Evolutionary conservation across 2,329 filamentous ascomycete species (phyloP), one percentile per base, ranked within the genome.

Genomic region (Colletotrichum camelliae): DNA sequence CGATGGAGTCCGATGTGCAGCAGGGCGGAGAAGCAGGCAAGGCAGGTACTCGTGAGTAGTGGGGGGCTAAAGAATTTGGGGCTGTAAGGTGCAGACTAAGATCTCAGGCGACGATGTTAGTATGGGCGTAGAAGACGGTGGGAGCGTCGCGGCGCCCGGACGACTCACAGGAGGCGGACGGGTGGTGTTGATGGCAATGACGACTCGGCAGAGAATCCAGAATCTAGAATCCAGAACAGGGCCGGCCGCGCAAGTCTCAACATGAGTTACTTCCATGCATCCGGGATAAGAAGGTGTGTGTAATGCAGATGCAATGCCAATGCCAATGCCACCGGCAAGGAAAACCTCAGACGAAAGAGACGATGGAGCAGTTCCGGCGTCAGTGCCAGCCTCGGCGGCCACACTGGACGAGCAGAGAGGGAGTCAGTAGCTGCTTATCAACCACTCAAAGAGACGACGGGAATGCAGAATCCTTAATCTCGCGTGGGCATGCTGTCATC

Each of bases 31-130:
- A 43, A 43, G 62, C 58, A 43, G 39, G 39, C 8, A 43, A 43
- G 39, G 39, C 7, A 29, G 29, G 39, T 43, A 18, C 39, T 43
- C 18, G 39, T 43, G 39, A 43, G 39, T 43, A 24, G 21, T 48
- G 27, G 71, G 70, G 58, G 43, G 43, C 55, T 24, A 43, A 33
- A 16, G 18, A 43, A n/a, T 24, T 55, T 43, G 27, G 58, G 55
- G 37, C 35, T 43, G 33, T 18, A 31, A 55, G 37, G 43, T 67
- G 27, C 48, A 55, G 43, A 65, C 73, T 68, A 58, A 60, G 73
- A 75, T 73, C 64, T 65, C 64, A 72, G 69, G 70, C 73, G 58
- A 73, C 31, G 43, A 58, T 73, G 57, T 24, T 73, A 68, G 57
- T 62, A 68, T 13, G 39, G 39, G 18, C 52, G 18, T 35, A 35